Percentiles rank a stretch among this genome's conserved stretches.
Conservation (phyloP, 2,329 filamentous ascomycete species). For the Fusarium sp. region DNA sequence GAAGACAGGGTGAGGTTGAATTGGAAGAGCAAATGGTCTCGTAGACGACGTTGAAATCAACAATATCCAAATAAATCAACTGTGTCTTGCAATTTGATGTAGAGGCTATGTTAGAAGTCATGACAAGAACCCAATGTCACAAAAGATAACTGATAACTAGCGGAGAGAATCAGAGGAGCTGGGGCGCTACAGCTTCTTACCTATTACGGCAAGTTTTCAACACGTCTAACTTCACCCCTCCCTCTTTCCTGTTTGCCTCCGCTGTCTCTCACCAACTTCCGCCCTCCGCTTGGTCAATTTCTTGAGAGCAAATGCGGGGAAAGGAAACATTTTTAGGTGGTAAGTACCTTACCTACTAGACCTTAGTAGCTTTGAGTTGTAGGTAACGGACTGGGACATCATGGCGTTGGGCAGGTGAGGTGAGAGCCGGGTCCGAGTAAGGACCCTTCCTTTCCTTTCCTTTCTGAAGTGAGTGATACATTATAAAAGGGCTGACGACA, state of each 20-base stretch:
- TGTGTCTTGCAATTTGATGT: background rate
- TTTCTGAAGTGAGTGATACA: slow-evolving; percentile 4
- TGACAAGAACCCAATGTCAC: background rate
- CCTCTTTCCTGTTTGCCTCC: slow-evolving; percentile 26
- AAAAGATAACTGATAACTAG: slow-evolving; percentile 2
- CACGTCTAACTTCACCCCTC: slow-evolving; percentile 32
- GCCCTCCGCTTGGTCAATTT: slow-evolving; percentile 20
- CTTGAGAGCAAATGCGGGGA: slow-evolving; percentile 25
- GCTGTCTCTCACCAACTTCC: background rate
- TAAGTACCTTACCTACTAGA: background rate
- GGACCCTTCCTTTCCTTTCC: background rate
- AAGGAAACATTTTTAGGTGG: slow-evolving; percentile 17
- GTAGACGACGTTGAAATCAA: background rate
- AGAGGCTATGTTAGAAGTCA: background rate
- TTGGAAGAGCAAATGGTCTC: background rate
- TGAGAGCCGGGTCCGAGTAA: slow-evolving; percentile 18
- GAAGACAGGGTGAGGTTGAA: background rate
- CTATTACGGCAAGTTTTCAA: slow-evolving; percentile 25
- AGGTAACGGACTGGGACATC: slow-evolving; percentile 20
- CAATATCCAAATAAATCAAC: background rate
- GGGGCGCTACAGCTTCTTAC: slow-evolving; percentile 19
- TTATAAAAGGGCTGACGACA: slow-evolving; percentile 23
- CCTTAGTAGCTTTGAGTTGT: background rate
- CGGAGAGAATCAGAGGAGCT: background rate
- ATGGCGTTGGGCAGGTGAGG: slow-evolving; percentile 4